Percentiles rank a stretch among this genome's conserved stretches.
These are phyloP conservation scores for Annona squamosa DNA, from an alignment of 164 flowering plant species.

Conservation along the genomic window DNA sequence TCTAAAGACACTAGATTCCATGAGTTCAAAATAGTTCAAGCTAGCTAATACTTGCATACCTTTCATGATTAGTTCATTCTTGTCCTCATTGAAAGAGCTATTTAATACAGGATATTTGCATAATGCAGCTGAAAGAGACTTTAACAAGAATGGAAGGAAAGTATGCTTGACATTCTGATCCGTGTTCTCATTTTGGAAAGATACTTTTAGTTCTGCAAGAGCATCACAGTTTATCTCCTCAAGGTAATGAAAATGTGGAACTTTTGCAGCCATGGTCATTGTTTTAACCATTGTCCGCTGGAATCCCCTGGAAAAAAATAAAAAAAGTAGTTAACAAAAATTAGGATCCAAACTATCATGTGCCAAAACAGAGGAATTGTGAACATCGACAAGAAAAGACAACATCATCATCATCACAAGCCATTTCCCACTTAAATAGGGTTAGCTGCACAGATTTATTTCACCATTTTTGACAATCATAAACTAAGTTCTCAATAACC, in stretches of 20 bases:
- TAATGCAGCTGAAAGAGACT: conserved; percentile 85
- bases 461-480: too few species aligned
- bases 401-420: too few species aligned
- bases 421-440: too few species aligned
- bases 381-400: too few species aligned
- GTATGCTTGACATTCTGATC: conserved; percentile 70
- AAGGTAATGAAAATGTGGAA: conserved; percentile 94
- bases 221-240: conserved; percentile 89
- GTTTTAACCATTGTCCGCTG: conserved; percentile 91
- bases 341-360: neutral
- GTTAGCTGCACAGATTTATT: too few species aligned
- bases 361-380: too few species aligned
- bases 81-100: conserved; percentile 74
- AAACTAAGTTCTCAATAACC: too few species aligned
- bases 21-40: neutral
- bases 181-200: conserved; percentile 62
- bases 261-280: conserved; percentile 85
- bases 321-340: neutral
- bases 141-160: conserved; percentile 70
- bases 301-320: conserved; percentile 62
- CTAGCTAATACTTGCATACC: conserved; percentile 33
- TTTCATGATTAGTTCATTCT: conserved; percentile 62
- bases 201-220: conserved; percentile 58
- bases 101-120: conserved; percentile 70
- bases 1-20: neutral